Evolutionary conservation across 345 rosid genomes (phyloP).

Genomic region (Citrus hindsii): DNA sequence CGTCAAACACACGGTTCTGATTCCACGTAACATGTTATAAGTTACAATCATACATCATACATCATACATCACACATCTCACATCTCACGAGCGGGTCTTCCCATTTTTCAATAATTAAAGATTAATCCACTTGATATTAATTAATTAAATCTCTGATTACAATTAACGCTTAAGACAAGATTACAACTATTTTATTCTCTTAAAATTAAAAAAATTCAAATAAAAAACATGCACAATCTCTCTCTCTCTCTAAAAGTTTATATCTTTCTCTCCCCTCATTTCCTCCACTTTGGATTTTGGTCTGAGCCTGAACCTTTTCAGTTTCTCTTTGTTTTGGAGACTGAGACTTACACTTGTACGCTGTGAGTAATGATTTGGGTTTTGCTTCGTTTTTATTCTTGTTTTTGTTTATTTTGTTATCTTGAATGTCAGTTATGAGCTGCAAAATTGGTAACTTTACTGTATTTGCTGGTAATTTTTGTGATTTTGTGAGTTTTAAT

Average conservation of each 20-base stretch:
- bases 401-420: background rate
- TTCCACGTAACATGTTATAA: background rate
- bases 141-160: conserved; percentile 6
- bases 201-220: background rate
- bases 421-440: conserved; percentile 17
- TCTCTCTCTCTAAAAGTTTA: background rate
- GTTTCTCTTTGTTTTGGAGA: conserved; percentile 32
- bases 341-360: conserved; percentile 19
- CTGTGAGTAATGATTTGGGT: conserved; percentile 39
- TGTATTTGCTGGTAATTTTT: conserved; percentile 4
- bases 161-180: background rate
- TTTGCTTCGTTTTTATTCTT: background rate
- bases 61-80: too few species aligned
- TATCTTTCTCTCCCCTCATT: conserved; percentile 30
- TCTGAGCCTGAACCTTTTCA: conserved; percentile 24
- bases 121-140: background rate
- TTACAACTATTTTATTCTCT: background rate
- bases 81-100: conserved; percentile 9
- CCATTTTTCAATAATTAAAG: background rate
- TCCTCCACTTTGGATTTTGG: conserved; percentile 1
- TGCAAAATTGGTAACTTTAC: conserved; percentile 25
- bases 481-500: background rate
- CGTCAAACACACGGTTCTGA: background rate
- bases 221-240: background rate
- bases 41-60: background rate